Conservation (phyloP, 2,329 filamentous ascomycete genomes). For the Passalora sequoiae region DNA sequence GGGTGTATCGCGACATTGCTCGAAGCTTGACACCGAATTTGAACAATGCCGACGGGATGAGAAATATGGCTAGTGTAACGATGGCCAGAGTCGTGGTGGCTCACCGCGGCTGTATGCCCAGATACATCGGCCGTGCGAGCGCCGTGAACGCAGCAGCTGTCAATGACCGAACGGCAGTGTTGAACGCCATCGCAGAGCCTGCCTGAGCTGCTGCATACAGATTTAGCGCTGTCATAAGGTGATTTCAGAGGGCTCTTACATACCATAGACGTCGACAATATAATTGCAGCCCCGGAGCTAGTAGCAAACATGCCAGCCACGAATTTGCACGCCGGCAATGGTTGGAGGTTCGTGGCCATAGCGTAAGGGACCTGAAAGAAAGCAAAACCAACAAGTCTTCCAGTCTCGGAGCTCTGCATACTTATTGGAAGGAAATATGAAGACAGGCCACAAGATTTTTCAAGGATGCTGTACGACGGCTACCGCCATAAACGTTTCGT, state of each 20-base stretch:
- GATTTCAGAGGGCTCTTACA: not conserved
- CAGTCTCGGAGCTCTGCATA: too few species aligned
- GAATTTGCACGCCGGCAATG: too few species aligned
- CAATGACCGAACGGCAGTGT: conserved; percentile 30
- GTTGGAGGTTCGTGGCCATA: too few species aligned
- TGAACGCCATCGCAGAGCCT: conserved; percentile 33
- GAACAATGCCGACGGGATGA: conserved; percentile 22
- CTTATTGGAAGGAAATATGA: too few species aligned
- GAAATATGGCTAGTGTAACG: conserved; percentile 23
- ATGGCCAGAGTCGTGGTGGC: conserved; percentile 30
- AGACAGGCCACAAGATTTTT: too few species aligned
- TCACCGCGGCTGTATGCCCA: conserved; percentile 27
- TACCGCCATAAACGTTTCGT: too few species aligned
- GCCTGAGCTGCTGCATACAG: conserved; percentile 5
- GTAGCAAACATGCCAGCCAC: too few species aligned
- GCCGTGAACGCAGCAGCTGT: conserved; percentile 32
- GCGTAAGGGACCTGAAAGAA: too few species aligned
- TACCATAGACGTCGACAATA: conserved; percentile 7
- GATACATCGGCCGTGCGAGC: conserved; percentile 33
- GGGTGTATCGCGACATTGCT: conserved; percentile 12
- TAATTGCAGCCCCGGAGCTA: conserved; percentile 7
- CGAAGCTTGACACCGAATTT: conserved; percentile 22
- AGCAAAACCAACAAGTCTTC: too few species aligned
- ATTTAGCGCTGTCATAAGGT: not conserved
- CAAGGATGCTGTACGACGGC: too few species aligned